Percentiles rank a stretch among this genome's conserved stretches.
Conservation (phyloP, 805 yeast species). For the Saccharomyces eubayanus region DNA sequence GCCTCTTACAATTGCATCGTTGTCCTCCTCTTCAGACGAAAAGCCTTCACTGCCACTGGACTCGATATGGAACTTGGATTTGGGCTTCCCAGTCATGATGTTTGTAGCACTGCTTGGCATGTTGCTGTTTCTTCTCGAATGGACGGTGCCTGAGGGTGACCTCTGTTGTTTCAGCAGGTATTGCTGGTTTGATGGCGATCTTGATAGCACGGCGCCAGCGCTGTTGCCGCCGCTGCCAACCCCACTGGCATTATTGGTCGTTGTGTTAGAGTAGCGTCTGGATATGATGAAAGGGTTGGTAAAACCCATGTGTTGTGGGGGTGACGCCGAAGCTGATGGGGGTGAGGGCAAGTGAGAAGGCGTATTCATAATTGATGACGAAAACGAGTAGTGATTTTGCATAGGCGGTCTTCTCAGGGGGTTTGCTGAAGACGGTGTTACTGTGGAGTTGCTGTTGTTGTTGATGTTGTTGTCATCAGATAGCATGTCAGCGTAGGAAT, state of each 20-base stretch:
- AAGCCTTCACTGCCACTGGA: slow-evolving; percentile 22
- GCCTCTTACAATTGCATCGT: background rate
- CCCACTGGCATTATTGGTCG: background rate
- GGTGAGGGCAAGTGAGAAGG: background rate
- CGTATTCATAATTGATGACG: background rate
- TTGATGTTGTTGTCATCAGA: slow-evolving; percentile 39
- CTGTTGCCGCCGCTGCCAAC: background rate
- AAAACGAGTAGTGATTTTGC: background rate
- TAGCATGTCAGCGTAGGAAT: slow-evolving; percentile 74
- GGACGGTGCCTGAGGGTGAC: background rate
- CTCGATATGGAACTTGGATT: slow-evolving; percentile 15
- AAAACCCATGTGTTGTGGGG: background rate
- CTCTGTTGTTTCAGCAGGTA: slow-evolving; percentile 6
- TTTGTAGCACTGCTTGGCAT: background rate
- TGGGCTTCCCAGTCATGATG: background rate
- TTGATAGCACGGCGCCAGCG: background rate
- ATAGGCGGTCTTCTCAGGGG: background rate
- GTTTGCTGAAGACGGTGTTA: slow-evolving; percentile 8
- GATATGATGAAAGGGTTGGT: background rate
- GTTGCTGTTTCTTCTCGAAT: background rate
- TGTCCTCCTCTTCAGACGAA: slow-evolving; percentile 20
- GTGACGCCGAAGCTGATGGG: background rate
- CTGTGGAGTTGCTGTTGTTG: slow-evolving; percentile 27
- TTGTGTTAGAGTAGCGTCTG: background rate
- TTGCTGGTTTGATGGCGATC: slow-evolving; percentile 1